Evolutionary conservation across 192 early-diverging fungal species (phyloP), one percentile per base, ranked within the genome.

Genomic region (Geranomyces variabilis): DNA sequence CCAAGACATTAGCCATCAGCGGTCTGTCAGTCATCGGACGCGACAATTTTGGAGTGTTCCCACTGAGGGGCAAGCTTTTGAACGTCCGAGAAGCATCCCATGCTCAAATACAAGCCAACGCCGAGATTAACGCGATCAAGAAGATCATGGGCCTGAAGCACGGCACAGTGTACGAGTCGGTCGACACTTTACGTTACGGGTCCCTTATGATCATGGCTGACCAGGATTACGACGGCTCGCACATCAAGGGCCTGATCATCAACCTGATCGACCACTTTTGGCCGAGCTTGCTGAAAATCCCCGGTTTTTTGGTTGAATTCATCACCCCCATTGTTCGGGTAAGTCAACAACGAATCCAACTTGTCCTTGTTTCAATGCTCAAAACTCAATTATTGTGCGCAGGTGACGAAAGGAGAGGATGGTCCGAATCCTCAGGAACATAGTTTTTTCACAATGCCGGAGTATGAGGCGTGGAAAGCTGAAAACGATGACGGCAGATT

Each of bases 141-240:
- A 78, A 91, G 75, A 99, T 99, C 73, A 86, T 99, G 48, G 96
- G 96, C 36, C 79, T 99, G 33, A 90, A 96, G 81, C 93, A 95
- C 53, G 90, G 88, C 58, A 87, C 86, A 67, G 86, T 82, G 17
- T 99, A 99, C 75, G 82, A 84, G 29, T 86, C 83, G 43, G 77
- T 84, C 0, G 80, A 90, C 26, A 82, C 90, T 30, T 80, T 99
- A 78, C 86, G 97, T 59, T 99, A 99, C 76, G 97, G 96, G 0
- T 89, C 91, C 60, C 81, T 99, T 14, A 96, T 99, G 90, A 95
- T 97, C 63, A 99, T 99, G 97, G 93, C 96, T 4, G 97, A 99
- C 90, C 97, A 76, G 78, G 76, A 77, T 72, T 90, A 94, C 62
- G 94, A 97, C 70, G 95, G 94, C 29, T 95, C 93, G 24, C 96